Percentiles rank a stretch among this genome's conserved stretches.
Evolutionary conservation across 768 basidiomycete species (phyloP).

Genomic region (Serpula lacrymans): DNA sequence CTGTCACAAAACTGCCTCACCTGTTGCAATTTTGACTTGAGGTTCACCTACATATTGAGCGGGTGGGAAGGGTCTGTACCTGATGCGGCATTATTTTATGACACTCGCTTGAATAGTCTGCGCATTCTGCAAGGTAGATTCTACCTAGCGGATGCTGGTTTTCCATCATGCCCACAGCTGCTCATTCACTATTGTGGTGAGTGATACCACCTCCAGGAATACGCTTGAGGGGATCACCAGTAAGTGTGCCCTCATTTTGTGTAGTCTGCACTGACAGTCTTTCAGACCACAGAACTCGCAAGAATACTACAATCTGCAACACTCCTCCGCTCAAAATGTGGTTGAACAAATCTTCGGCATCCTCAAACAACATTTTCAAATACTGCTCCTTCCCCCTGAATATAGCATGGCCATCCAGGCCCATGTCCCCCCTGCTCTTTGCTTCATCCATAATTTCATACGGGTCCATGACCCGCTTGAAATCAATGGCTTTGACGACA

Average conservation of each 20-base stretch:
- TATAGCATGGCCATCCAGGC: too few relatives aligned
- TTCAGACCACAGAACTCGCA: constrained; percentile 12
- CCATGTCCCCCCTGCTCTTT: too few relatives aligned
- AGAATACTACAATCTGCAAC: constrained; percentile 19
- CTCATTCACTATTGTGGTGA: constrained; percentile 34
- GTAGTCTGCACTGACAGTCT: too few relatives aligned
- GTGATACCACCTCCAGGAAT: constrained; percentile 35
- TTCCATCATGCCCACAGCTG: too few relatives aligned
- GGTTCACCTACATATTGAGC: constrained; percentile 33
- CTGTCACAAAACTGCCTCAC: constrained; percentile 35
- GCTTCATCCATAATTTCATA: too few relatives aligned
- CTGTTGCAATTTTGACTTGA: constrained; percentile 26
- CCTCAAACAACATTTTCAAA: too few relatives aligned
- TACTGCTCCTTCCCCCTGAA: too few relatives aligned
- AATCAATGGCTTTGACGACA: too few relatives aligned
- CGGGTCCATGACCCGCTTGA: constrained; percentile 9
- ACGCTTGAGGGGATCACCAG: too few relatives aligned
- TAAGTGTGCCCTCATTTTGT: too few relatives aligned
- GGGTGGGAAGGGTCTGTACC: constrained; percentile 39
- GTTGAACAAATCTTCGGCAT: constrained; percentile 19
- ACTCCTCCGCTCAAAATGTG: constrained; percentile 15
- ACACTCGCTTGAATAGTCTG: constrained; percentile 26
- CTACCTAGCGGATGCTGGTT: too few relatives aligned
- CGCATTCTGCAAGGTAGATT: constrained; percentile 26
- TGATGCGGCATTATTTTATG: constrained; percentile 29